Evolutionary conservation across 1,284 basidiomycete species (phyloP).

Genomic region (Bondarzewia mesenterica): DNA sequence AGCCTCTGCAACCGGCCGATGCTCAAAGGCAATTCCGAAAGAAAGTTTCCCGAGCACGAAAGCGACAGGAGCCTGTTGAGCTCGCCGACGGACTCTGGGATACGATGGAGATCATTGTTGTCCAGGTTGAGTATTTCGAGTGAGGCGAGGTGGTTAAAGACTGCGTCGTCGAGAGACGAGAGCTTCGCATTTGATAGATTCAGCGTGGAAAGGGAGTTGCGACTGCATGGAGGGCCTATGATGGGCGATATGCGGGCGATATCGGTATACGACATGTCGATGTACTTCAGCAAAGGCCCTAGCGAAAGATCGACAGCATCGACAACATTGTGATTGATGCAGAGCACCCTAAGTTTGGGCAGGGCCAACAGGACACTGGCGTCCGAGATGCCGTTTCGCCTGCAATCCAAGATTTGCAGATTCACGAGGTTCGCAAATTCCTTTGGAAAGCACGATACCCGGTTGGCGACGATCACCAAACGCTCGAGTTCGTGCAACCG

Average conservation of each 20-base stretch:
- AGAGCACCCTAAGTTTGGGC: conserved; percentile 59
- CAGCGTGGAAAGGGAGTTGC: conserved; percentile 62
- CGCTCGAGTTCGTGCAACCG: conserved; percentile 63
- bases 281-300: conserved; percentile 48
- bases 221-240: conserved; percentile 45
- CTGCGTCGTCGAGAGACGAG: conserved; percentile 71
- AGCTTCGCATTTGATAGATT: conserved; percentile 92
- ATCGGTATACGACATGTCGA: conserved; percentile 76
- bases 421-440: conserved; percentile 55
- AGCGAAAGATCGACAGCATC: conserved; percentile 74
- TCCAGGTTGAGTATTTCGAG: conserved; percentile 71
- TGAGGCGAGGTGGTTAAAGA: conserved; percentile 68
- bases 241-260: conserved; percentile 74
- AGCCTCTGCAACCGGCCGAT: conserved; percentile 78
- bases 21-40: conserved; percentile 70
- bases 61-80: conserved; percentile 68
- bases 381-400: conserved; percentile 77
- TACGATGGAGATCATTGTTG: conserved; percentile 80
- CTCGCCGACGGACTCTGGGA: conserved; percentile 78
- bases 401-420: conserved; percentile 72
- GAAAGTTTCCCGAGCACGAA: conserved; percentile 86
- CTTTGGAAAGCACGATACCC: conserved; percentile 70
- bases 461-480: conserved; percentile 87
- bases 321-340: conserved; percentile 77
- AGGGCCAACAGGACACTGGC: conserved; percentile 63